Base-by-base conservation (phyloP, 2,329 filamentous ascomycete species). In the Penicillium sp. region DNA sequence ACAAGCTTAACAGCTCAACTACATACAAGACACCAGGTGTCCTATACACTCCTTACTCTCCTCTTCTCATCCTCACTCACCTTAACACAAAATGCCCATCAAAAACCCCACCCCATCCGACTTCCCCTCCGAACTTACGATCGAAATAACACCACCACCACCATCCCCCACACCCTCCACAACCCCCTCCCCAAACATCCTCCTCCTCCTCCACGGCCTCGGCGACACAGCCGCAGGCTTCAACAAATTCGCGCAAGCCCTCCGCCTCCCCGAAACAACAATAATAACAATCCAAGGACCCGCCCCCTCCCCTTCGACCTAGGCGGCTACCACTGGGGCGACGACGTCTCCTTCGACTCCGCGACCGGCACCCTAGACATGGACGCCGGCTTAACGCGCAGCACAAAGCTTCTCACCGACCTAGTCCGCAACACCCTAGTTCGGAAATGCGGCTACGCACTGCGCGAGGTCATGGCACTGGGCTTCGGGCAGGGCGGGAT, bases 131-230 rank as follows among this genome's bases (percentile, higher is more conserved):
- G 50, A 61, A 33, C 61, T 74, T 41, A 69, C 65, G 27, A 56
- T 73, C 37, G 67, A 68, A 33, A 64, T 76, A 64, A 69, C 69
- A 29, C 41, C 41, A 64, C 67, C 69, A 18, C 29, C 41, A 19
- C 9, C 61, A 53, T 68, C 43, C 58, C 68, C 61, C 53, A 67
- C 43, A 57, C 68, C 59, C 54, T 68, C 58, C 42, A 45, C 53
- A 54, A 54, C 59, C 52, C 79, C 80, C 11, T 81, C 86, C 9
- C 87, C 83, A 36, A 86, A 91, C 60, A 77, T 95, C 58, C 81
- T 95, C 54, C 73, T 95, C 64, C 80, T 95, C 43, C 82, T 95
- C 50, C 90, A 95, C 69, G 89, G 89, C 56, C 80, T 95, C 11
- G 90, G 90, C 54, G 90, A 95, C 72, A 82, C 80, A 29, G 80